Conservation (phyloP, 2,329 filamentous ascomycete species). For the Huntiella abstrusa region DNA sequence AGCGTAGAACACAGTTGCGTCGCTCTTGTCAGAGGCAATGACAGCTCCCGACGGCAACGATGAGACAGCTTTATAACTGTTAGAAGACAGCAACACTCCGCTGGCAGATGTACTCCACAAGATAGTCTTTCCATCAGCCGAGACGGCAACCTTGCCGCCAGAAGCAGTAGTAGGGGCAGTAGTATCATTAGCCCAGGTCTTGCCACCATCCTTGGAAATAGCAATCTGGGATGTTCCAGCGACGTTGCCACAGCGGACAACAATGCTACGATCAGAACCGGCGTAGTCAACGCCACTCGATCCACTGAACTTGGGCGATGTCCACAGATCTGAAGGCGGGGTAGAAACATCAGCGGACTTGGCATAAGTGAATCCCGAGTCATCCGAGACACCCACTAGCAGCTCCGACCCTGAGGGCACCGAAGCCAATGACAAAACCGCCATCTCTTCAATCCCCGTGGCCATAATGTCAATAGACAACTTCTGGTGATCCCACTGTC, state of each 20-base stretch:
- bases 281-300: constrained; percentile 30
- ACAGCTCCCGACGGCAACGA: constrained; percentile 16
- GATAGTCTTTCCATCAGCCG: constrained; percentile 21
- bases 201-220: constrained; percentile 5
- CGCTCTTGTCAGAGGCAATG: constrained; percentile 35
- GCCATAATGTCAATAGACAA: constrained; percentile 33
- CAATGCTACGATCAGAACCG: constrained; percentile 24
- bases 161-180: constrained; percentile 4
- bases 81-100: constrained; percentile 4
- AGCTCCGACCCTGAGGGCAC: constrained; percentile 31
- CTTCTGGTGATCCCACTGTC: constrained; percentile 30
- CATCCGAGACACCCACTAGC: constrained; percentile 31
- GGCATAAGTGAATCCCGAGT: constrained; percentile 31
- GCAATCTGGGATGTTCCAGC: constrained; percentile 21
- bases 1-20: constrained; percentile 33
- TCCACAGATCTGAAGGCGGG: constrained; percentile 26
- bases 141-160: constrained; percentile 4
- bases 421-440: constrained; percentile 29
- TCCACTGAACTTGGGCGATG: constrained; percentile 26
- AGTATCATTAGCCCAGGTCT: constrained; percentile 1
- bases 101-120: constrained; percentile 6
- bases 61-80: background rate
- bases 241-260: constrained; percentile 31
- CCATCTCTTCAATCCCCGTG: constrained; percentile 35
- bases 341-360: constrained; percentile 21